phyloP scores from a whole-genome alignment of 1,284 basidiomycete species.

The Tilletia horrida region DNA sequence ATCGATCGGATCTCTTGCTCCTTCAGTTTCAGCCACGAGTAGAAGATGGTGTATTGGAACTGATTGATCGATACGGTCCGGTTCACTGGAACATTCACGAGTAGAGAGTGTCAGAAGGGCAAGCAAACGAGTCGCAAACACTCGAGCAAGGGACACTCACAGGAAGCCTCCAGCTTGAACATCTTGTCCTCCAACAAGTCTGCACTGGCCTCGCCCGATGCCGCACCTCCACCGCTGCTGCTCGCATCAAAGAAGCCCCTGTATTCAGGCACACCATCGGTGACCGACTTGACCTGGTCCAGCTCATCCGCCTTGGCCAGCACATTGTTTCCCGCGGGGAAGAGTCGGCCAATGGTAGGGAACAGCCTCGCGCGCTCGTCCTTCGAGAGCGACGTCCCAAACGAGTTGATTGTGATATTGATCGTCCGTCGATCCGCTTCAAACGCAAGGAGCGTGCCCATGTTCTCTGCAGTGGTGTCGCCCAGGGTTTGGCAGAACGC shows the following conservation, averaged over 20 bases:
- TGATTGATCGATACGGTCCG: constrained; percentile 51
- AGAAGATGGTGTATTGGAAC: constrained; percentile 52
- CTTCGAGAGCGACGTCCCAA: constrained; percentile 89
- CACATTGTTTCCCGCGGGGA: constrained; percentile 90
- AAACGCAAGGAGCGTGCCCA: constrained; percentile 84
- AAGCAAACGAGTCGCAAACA: too few relatives aligned
- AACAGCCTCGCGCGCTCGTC: constrained; percentile 94
- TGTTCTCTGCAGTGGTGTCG: constrained; percentile 79
- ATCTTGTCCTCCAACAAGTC: constrained; percentile 82
- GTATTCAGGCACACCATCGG: constrained; percentile 87
- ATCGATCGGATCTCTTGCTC: constrained; percentile 98
- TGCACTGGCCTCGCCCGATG: constrained; percentile 58
- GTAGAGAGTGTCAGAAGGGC: neutral
- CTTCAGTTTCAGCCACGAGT: constrained; percentile 65
- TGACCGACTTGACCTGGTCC: constrained; percentile 83
- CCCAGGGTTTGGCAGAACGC: constrained; percentile 75
- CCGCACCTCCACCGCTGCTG: constrained; percentile 24
- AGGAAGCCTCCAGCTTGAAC: constrained; percentile 85
- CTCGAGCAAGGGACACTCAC: too few relatives aligned
- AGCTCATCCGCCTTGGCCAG: constrained; percentile 92
- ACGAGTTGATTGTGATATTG: constrained; percentile 99
- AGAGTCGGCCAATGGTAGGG: constrained; percentile 87
- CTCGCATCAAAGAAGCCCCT: constrained; percentile 73
- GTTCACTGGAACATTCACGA: constrained; percentile 32
- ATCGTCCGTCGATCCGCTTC: constrained; percentile 95